Base-by-base conservation (phyloP, 352 stramenopile genomes). In the Globisporangium lucens region DNA sequence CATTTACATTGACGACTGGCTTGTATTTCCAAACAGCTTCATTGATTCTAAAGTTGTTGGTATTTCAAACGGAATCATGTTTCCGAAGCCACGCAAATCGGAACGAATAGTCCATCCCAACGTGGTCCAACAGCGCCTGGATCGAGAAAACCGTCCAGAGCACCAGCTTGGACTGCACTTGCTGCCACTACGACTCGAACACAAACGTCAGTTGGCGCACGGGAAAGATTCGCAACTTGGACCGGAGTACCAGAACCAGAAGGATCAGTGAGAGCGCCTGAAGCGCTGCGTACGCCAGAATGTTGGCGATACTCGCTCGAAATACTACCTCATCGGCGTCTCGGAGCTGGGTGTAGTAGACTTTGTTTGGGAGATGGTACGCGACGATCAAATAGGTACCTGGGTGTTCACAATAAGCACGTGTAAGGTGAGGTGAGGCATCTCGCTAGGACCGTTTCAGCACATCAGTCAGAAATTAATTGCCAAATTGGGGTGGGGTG, bases 151-250 rank as follows among this genome's bases (percentile, higher is more conserved):
- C 30, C 13, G 15, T 43, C 61, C 61, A 66, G n/a, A 59, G 13
- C n/a, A 66, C 29, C 27, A 60, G 47, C 61, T 66, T 66, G 8
- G 47, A 33, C 30, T 66, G 47, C 35, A 66, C 47, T 20, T 59
- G 24, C 22, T 59, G 47, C 47, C 61, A 60, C 20, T 66, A n/a
- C 6, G 61, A 36, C 47, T 66, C 61, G 46, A 66, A 47, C 46
- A 66, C 61, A 24, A 51, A 55, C 59, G 63, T 22, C 4, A 41
- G 22, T 36, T 60, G 60, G 7, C 46, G 46, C 20, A 58, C 5
- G 9, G 61, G n/a, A 9, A 47, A 66, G 20, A 66, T 51, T 7
- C 13, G 29, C 5, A 66, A 17, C 17, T 41, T 38, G 22, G 12
- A 30, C 13, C 33, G 29, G 6, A 66, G 33, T 29, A 66, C 17